phyloP scores from a whole-genome alignment of 306 rosid species.

The Vachellia collinsii region DNA sequence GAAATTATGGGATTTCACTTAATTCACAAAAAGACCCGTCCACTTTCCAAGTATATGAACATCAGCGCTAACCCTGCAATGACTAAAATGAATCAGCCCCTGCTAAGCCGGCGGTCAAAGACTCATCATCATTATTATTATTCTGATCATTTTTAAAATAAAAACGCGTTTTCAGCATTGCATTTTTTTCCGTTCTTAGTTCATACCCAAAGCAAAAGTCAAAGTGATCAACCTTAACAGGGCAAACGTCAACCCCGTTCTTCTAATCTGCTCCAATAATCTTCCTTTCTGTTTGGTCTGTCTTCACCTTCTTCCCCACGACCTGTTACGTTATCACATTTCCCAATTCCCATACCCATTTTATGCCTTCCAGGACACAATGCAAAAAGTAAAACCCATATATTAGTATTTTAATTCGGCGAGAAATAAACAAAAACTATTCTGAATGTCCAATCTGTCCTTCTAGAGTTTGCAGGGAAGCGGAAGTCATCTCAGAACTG shows the following conservation, averaged over 20 bases:
- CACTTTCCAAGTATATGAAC: not conserved
- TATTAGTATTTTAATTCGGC: not conserved
- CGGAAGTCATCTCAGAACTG: not conserved
- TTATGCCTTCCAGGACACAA: not conserved
- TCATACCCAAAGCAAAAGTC: not conserved
- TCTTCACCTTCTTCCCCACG: not conserved
- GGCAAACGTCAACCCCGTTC: conserved; percentile 3
- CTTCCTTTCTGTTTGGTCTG: not conserved
- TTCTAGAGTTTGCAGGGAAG: not conserved
- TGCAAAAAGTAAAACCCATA: not conserved
- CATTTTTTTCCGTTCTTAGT: no score
- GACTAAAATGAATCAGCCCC: not conserved
- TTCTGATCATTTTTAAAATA: not conserved
- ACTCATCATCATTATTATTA: not conserved
- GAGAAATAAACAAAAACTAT: not conserved
- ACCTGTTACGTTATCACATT: not conserved
- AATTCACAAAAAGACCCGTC: not conserved
- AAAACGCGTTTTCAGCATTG: conserved; percentile 1
- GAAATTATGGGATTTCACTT: not conserved
- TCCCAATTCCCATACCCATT: not conserved
- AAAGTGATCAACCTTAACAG: not conserved
- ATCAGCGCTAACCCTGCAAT: not conserved
- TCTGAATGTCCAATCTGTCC: not conserved
- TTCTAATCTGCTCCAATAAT: not conserved
- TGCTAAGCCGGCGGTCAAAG: no score